Base-by-base conservation (phyloP, 805 yeast species). In the Saccharomycopsis sp. region DNA sequence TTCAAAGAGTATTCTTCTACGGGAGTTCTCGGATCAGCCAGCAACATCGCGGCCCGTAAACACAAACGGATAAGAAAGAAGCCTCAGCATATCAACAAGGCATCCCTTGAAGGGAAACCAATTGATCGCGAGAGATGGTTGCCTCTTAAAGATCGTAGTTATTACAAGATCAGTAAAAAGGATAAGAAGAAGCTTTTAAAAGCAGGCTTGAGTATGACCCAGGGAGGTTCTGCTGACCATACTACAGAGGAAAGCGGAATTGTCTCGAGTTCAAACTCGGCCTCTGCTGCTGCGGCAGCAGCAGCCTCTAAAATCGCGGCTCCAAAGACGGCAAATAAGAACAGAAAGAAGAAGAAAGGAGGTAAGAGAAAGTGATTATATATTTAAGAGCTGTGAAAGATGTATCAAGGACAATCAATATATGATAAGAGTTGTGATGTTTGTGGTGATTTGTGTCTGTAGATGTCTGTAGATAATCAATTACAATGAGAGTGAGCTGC, bases 61-160 rank as follows among this genome's bases (percentile, higher is more conserved):
- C 67, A 59, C 58, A 69, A 63, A 53, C 68, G 67, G 50, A 62
- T 57, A 52, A 68, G 70, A 64, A 63, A 67, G 23, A 68, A 64
- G 29, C 68, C 69, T 3, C 69, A 66, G 55, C 69, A 64, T 62
- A 60, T 66, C 15, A 69, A 67, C 49, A 70, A 66, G 58, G 42
- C 61, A 1, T 15, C 60, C 56, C 14, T 62, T 58, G 51, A 66
- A 65, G 58, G 56, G n/a, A 70, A 67, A 59, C 60, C 61, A 22
- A 75, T 81, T 2, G 87, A 86, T 65, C 79, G 81, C 17, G 97
- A 92, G 71, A 85, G 97, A 73, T 92, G 98, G 98, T 71, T 93
- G 55, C 96, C 97, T 22, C 66, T 87, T 78, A 87, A 84, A 68
- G 96, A 92, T 68, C 82, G 98, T 70, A 80, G 91, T 3, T 82